phyloP scores from a whole-genome alignment of 1,284 basidiomycete genomes.

The Leccinum subfulvum region DNA sequence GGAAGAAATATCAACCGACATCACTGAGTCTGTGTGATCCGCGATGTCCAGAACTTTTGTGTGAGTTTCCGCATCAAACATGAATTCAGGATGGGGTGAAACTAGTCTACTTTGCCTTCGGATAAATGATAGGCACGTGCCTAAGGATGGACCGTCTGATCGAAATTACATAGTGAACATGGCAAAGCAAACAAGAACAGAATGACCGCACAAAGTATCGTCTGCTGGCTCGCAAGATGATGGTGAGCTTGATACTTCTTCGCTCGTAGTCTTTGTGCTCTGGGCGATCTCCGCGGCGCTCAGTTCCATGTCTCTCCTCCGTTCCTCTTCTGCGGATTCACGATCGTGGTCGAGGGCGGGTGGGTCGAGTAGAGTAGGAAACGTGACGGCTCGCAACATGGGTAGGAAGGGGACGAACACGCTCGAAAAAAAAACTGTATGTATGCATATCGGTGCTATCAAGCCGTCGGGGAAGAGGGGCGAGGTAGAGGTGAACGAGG shows the following conservation, averaged over 20 bases:
- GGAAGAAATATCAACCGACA: too few relatives aligned
- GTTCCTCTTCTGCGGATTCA: background rate
- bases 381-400: background rate
- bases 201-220: background rate
- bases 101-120: too few relatives aligned
- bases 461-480: constrained; percentile 92
- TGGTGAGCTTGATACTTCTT: background rate
- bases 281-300: background rate
- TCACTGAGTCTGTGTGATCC: too few relatives aligned
- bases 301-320: background rate
- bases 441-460: constrained; percentile 93
- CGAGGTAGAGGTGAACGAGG: constrained; percentile 60
- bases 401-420: background rate
- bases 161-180: too few relatives aligned
- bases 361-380: background rate
- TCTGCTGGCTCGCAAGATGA: background rate
- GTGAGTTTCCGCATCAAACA: too few relatives aligned
- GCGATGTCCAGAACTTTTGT: too few relatives aligned
- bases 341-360: background rate
- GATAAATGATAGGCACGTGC: too few relatives aligned
- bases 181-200: too few relatives aligned
- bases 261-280: too few relatives aligned
- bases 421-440: background rate
- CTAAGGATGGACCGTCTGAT: too few relatives aligned
- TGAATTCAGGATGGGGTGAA: too few relatives aligned